Evolutionary conservation across 352 stramenopile species (phyloP).

Genomic region (Stramenopiles sp.): DNA sequence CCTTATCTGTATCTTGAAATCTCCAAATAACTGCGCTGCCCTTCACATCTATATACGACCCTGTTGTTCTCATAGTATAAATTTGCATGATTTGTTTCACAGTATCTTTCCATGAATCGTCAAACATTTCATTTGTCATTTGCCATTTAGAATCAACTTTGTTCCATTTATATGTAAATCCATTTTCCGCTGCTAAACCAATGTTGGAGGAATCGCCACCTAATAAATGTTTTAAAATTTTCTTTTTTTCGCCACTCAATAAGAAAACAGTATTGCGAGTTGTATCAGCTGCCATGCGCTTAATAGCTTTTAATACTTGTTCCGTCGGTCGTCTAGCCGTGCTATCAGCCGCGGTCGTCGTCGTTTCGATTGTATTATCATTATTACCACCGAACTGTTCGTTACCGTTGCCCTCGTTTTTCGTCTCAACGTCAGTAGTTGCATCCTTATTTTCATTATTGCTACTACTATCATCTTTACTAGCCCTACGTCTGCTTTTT

Average conservation of each 20-base stretch:
- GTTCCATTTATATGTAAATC: conserved; percentile 93
- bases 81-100: conserved; percentile 94
- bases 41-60: conserved; percentile 97
- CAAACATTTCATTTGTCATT: conserved; percentile 34
- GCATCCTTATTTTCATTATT: too few species aligned
- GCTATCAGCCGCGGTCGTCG: neutral
- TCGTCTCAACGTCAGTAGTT: neutral
- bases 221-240: conserved; percentile 75
- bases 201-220: conserved; percentile 68
- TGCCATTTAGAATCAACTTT: conserved; percentile 21
- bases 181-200: conserved; percentile 89
- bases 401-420: too few species aligned
- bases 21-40: conserved; percentile 95
- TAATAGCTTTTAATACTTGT: conserved; percentile 61
- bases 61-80: conserved; percentile 91
- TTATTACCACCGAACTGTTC: too few species aligned
- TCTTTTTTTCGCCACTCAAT: conserved; percentile 80
- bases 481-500: conserved; percentile 2
- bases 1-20: conserved; percentile 92
- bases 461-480: too few species aligned
- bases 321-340: conserved; percentile 23
- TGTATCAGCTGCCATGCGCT: conserved; percentile 13
- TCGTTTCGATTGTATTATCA: too few species aligned
- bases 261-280: conserved; percentile 93
- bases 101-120: conserved; percentile 89